A percentile compares a stretch with the other conserved stretches of the same genome.
Conservation (phyloP, 352 stramenopile species). For the Lagenidium sp. region DNA sequence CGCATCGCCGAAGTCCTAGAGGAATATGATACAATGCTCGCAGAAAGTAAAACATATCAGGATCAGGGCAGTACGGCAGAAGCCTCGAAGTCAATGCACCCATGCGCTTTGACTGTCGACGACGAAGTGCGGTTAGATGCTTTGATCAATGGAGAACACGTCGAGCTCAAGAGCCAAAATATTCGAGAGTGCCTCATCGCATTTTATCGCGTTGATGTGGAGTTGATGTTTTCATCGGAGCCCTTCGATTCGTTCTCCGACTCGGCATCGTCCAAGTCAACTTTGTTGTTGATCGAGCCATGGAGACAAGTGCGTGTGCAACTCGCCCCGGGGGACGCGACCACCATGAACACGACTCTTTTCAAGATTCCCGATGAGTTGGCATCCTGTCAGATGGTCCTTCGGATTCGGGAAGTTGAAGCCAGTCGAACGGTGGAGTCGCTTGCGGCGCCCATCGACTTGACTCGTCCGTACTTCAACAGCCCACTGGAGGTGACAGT, state of each 20-base stretch:
- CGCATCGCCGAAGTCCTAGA: background rate
- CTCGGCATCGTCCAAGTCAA: conserved; percentile 21
- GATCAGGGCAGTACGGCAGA: background rate
- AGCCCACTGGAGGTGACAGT: conserved; percentile 28
- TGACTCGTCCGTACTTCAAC: conserved; percentile 45
- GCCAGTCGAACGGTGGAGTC: conserved; percentile 16
- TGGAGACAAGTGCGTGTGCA: conserved; percentile 21
- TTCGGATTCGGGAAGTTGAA: conserved; percentile 24
- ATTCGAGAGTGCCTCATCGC: conserved; percentile 27
- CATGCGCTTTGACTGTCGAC: background rate
- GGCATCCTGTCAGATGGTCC: conserved; percentile 29
- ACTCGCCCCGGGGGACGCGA: background rate
- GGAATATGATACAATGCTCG: too few relatives aligned
- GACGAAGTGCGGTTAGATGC: conserved; percentile 14
- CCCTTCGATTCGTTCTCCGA: conserved; percentile 44
- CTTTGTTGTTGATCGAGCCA: conserved; percentile 35
- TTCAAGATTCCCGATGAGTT: conserved; percentile 14
- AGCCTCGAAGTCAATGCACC: background rate
- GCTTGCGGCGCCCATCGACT: conserved; percentile 18
- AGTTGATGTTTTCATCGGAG: conserved; percentile 58
- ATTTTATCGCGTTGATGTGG: conserved; percentile 56
- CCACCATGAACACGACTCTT: background rate
- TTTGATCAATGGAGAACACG: conserved; percentile 12
- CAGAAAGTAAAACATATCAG: too few relatives aligned
- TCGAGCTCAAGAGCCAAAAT: conserved; percentile 22